phyloP scores from a whole-genome alignment of 2,329 filamentous ascomycete genomes.

The Pezicula radicicola region DNA sequence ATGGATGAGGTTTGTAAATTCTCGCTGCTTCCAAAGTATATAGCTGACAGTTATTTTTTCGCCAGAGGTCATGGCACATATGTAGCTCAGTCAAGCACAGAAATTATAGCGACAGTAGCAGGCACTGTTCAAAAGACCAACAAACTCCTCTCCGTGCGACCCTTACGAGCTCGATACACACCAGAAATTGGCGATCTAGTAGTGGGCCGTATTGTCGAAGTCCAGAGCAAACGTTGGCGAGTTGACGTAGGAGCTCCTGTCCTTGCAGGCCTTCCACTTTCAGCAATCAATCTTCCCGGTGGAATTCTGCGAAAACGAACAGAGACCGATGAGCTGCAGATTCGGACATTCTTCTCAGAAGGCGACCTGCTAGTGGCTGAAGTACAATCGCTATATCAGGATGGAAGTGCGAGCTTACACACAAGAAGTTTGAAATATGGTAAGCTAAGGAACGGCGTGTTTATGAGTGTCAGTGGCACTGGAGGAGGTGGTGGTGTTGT shows the following conservation, averaged over 20 bases:
- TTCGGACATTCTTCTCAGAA: slow-evolving; percentile 94
- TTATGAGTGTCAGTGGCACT: slow-evolving; percentile 76
- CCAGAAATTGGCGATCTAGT: slow-evolving; percentile 97
- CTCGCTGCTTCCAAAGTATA: not conserved
- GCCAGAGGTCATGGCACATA: slow-evolving; percentile 89
- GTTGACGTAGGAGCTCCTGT: slow-evolving; percentile 90
- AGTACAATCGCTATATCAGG: slow-evolving; percentile 83
- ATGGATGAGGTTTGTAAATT: slow-evolving; percentile 75
- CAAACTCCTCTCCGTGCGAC: slow-evolving; percentile 89
- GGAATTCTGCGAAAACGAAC: slow-evolving; percentile 89
- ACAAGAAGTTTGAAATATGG: slow-evolving; percentile 91
- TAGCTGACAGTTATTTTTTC: slow-evolving; percentile 13
- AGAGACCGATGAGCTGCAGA: slow-evolving; percentile 94
- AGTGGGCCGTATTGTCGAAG: slow-evolving; percentile 88
- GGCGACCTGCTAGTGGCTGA: slow-evolving; percentile 93
- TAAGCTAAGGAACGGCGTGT: slow-evolving; percentile 90
- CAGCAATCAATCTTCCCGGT: slow-evolving; percentile 89
- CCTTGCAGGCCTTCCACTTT: slow-evolving; percentile 80
- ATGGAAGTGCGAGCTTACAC: slow-evolving; percentile 84
- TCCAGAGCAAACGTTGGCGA: slow-evolving; percentile 91
- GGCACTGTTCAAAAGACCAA: slow-evolving; percentile 92
- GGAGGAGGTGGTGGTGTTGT: slow-evolving; percentile 82
- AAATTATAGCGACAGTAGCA: slow-evolving; percentile 86
- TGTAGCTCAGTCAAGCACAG: slow-evolving; percentile 55
- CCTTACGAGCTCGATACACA: slow-evolving; percentile 87